Evolutionary conservation across 2,329 filamentous ascomycete species (phyloP), one percentile per base, ranked within the genome.

Genomic region (Diplodia mutila): DNA sequence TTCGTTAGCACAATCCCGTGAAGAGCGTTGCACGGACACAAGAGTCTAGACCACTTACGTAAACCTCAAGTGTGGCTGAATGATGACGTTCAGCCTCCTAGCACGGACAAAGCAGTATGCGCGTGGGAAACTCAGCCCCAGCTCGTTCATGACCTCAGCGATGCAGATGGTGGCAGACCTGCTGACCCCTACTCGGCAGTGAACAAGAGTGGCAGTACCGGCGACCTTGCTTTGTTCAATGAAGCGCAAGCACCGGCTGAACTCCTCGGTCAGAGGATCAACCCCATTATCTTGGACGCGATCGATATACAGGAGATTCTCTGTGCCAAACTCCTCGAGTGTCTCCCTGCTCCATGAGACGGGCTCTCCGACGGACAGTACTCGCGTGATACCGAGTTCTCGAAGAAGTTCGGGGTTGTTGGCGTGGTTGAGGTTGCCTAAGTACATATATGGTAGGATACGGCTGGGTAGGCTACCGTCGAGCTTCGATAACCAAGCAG

Each of bases 71-170:
- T 99, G 94, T 14, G 95, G 95, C 78, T 99, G 95, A 71, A 99
- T 98, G 71, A 99, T 99, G 64, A 99, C 95, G 75, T 99, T 99
- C 57, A 99, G 84, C 69, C 95, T 86, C 65, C 95, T 87, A 23
- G 95, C 95, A 37, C 95, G 90, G 46, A 99, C 95, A 78, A 94
- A 98, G 78, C 95, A 98, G 79, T 99, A 99, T 68, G 95, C 95
- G 66, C 92, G 87, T 14, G 95, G 93, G 73, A 98, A 94, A 0
- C 93, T 95, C 71, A 97, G 81, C 25, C 88, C 85, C 73, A 93
- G 80, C 29, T 90, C 85, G 42, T 90, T 89, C 95, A 99, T 99
- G 42, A 98, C 93, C 79, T 98, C 94, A n/a, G 95, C 95, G 74
- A 99, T 99, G 77, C 95, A 98, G 69, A 99, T 97, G 1, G 94